Evolutionary conservation across 306 rosid species (phyloP).

Genomic region (Oemleria cerasiformis): DNA sequence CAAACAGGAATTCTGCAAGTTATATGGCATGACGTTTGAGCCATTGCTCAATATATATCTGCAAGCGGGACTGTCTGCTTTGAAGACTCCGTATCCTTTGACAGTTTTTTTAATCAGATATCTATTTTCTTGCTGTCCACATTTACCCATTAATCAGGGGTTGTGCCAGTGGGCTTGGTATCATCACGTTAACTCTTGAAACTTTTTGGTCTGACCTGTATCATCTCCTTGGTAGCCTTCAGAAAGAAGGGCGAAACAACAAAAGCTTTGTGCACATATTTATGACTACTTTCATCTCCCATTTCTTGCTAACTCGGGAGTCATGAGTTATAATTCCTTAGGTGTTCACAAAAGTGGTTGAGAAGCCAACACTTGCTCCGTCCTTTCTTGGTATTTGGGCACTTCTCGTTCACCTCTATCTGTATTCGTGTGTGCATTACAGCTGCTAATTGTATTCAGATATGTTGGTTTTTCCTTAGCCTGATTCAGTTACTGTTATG

Average conservation of each 20-base stretch:
- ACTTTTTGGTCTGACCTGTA: neutral
- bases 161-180: neutral
- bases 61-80: conserved; percentile 96
- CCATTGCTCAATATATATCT: conserved; percentile 87
- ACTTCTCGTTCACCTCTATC: conserved; percentile 23
- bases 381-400: conserved; percentile 10
- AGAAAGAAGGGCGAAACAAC: neutral
- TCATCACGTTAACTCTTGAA: neutral
- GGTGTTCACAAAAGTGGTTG: neutral
- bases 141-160: neutral
- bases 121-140: neutral
- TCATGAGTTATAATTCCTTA: neutral
- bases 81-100: conserved; percentile 91
- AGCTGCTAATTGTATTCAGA: conserved; percentile 13
- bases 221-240: neutral
- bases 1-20: conserved; percentile 94
- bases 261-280: neutral
- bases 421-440: neutral
- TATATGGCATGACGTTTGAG: conserved; percentile 94
- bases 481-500: conserved; percentile 77
- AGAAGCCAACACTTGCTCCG: neutral
- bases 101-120: neutral
- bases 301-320: neutral
- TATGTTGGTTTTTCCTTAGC: conserved; percentile 50
- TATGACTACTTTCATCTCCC: neutral